A percentile compares a stretch with the other conserved stretches of the same genome.
Evolutionary conservation across 1,139 yeast species (phyloP).

Genomic region (Pichia sp.): DNA sequence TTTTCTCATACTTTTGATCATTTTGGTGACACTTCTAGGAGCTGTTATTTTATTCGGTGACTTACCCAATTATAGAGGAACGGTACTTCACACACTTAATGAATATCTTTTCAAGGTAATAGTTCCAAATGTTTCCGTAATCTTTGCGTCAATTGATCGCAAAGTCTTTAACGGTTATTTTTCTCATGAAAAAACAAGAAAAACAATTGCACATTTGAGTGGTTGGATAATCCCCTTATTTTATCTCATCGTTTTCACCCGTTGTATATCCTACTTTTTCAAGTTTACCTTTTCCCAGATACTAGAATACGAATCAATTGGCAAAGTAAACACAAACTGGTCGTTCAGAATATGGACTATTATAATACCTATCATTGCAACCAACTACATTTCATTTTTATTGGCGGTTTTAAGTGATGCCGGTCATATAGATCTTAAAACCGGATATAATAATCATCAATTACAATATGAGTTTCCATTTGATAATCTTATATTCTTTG

Average conservation of each 20-base stretch:
- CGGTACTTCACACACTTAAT: slow-evolving; percentile 7
- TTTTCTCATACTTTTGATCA: background rate
- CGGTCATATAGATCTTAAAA: slow-evolving; percentile 31
- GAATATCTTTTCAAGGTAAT: slow-evolving; percentile 3
- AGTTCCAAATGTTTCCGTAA: background rate
- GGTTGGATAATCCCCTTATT: slow-evolving; percentile 44
- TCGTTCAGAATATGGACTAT: slow-evolving; percentile 15
- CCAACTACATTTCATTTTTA: slow-evolving; percentile 33
- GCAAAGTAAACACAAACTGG: slow-evolving; percentile 2
- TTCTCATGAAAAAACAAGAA: slow-evolving; percentile 8
- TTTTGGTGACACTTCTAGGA: background rate
- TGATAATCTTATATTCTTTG: slow-evolving; percentile 55
- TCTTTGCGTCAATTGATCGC: slow-evolving; percentile 5
- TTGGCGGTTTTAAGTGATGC: slow-evolving; percentile 49
- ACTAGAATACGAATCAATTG: slow-evolving; percentile 1
- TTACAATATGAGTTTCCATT: slow-evolving; percentile 17
- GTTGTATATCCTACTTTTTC: slow-evolving; percentile 43
- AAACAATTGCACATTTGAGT: slow-evolving; percentile 5
- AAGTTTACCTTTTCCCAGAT: slow-evolving; percentile 26
- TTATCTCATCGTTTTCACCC: slow-evolving; percentile 35
- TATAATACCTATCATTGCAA: slow-evolving; percentile 28
- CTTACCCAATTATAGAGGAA: slow-evolving; percentile 13
- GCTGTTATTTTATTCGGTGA: slow-evolving; percentile 15
- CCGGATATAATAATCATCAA: background rate
- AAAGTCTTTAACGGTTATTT: slow-evolving; percentile 5